Evolutionary conservation across 2,329 filamentous ascomycete species (phyloP), one percentile per base, ranked within the genome.

Genomic region (Lecanoromycetidae sp.): DNA sequence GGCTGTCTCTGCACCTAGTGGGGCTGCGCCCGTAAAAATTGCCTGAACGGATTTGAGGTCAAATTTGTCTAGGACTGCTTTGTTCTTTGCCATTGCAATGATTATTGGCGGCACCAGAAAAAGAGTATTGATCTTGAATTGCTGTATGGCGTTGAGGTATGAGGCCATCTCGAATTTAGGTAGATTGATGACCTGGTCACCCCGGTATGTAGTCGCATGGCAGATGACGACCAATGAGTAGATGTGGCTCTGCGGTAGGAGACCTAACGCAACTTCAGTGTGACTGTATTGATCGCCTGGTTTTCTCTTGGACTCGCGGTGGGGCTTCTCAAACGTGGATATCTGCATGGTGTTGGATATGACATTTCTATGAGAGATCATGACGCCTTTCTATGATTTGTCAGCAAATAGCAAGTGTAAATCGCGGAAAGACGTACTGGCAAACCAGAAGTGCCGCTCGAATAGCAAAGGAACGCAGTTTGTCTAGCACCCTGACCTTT

Each of bases 161-260:
- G 33, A 30, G 4, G 20, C 13, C 6, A 56, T 37, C 22, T 55
- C 53, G 30, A 90, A 93, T 56, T 82, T 85, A 23, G 66, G 66
- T 12, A 91, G 70, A 4, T 90, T 72, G 43, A 91, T 71, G 8
- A 82, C 71, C 48, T 79, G 77, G 55, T 91, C 85, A 8, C 86
- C 86, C 33, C 81, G 75, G 59, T 79, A 90, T 2, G 77, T 68
- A 22, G 72, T 72, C 1, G 70, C 64, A 60, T 85, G 79, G 34
- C 76, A 78, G 50, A 87, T 76, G 13, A 87, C 76, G 4, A 87
- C 76, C 29, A 91, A 67, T 3, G 77, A 78, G 61, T 90, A 93
- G 53, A 91, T 91, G 57, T 93, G 86, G 54, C 82, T 87, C 58
- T 87, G 77, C 0, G 84, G 84, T 0, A 90, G 68, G n/a, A 90